phyloP scores from a whole-genome alignment of 2,329 filamentous ascomycete species.

The Ascochyta clinopodiicola region DNA sequence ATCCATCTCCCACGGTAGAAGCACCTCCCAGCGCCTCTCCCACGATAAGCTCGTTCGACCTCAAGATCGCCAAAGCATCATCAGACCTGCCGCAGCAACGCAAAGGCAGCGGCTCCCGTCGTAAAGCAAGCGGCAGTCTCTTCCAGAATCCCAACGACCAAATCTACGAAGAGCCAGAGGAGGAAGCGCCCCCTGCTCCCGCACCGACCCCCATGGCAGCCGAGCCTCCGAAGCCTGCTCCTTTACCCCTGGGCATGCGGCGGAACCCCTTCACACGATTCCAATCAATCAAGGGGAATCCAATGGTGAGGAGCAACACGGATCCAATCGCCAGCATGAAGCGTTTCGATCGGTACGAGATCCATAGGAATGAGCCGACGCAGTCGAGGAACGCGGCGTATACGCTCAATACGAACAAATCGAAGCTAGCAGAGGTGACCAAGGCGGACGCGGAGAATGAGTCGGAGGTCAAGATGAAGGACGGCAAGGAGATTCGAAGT shows the following conservation, averaged over 20 bases:
- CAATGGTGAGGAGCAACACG: conserved; percentile 52
- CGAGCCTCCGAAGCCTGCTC: conserved; percentile 40
- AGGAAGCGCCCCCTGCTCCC: conserved; percentile 40
- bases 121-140: conserved; percentile 72
- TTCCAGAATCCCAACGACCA: conserved; percentile 76
- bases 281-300: conserved; percentile 58
- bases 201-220: conserved; percentile 37
- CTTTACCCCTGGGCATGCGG: conserved; percentile 59
- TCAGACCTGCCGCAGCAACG: conserved; percentile 48
- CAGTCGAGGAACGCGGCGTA: conserved; percentile 85
- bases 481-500: conserved; percentile 81
- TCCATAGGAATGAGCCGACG: conserved; percentile 81
- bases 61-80: conserved; percentile 35
- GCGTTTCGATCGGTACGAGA: conserved; percentile 67
- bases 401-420: conserved; percentile 66
- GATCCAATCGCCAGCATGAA: conserved; percentile 55
- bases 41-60: conserved; percentile 28
- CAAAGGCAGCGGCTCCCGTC: conserved; percentile 69
- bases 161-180: conserved; percentile 87
- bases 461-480: conserved; percentile 64
- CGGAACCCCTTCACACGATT: conserved; percentile 71
- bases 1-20: conserved; percentile 29
- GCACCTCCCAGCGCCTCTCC: conserved; percentile 28
- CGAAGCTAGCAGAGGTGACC: conserved; percentile 38
- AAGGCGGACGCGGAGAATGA: conserved; percentile 42